These are phyloP conservation scores for Bathelium albidoporum DNA, from an alignment of 495 filamentous ascomycete genomes.

Conservation along the genomic window DNA sequence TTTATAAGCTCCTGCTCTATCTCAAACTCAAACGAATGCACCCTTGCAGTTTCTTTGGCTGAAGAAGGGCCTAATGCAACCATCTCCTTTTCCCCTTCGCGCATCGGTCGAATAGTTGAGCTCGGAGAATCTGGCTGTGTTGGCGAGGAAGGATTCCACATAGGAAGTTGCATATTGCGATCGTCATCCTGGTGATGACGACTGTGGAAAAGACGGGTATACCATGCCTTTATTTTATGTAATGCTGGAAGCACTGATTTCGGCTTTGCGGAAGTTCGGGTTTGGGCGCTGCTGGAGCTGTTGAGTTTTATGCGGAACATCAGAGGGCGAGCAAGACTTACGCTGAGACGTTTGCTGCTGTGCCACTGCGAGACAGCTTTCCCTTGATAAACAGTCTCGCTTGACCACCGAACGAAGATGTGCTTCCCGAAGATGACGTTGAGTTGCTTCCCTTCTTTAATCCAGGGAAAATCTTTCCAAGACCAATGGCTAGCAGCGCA, in stretches of 20 bases:
- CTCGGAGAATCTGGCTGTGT: background rate
- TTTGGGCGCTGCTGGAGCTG: background rate
- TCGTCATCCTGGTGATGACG: background rate
- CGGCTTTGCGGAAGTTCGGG: background rate
- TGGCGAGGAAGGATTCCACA: background rate
- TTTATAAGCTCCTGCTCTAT: background rate
- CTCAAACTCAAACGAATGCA: background rate
- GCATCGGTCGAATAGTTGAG: background rate
- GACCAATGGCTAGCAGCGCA: constrained; percentile 30
- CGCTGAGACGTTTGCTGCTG: background rate
- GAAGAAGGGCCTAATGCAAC: background rate
- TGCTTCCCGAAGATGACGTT: background rate
- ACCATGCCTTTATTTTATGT: background rate
- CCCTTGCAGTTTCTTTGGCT: background rate
- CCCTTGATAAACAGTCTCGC: constrained; percentile 17
- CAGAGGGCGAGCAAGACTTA: background rate
- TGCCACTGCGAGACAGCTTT: background rate
- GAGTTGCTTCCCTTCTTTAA: background rate
- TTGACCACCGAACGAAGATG: constrained; percentile 13
- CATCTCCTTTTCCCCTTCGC: background rate
- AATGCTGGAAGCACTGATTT: background rate
- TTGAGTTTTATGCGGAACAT: background rate
- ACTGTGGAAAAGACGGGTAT: background rate
- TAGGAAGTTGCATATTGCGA: background rate
- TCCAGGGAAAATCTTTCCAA: constrained; percentile 12